Evolutionary conservation across 1,284 basidiomycete genomes (phyloP), one percentile per base, ranked within the genome.

Genomic region (Pyrrhoderma noxium): DNA sequence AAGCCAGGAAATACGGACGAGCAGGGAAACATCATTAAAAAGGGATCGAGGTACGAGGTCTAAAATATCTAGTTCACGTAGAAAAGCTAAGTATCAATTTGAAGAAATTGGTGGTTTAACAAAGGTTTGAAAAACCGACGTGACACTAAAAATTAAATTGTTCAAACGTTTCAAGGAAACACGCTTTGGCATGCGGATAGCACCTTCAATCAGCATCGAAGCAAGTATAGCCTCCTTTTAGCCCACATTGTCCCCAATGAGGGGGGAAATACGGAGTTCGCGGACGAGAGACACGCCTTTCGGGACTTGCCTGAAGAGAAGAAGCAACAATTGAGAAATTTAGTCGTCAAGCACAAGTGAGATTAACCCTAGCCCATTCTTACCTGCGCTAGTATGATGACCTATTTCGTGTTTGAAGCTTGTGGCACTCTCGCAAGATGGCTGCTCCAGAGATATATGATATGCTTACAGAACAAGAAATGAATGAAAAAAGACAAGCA

Each of bases 261-360:
- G 9, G 63, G 64, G 2, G 64, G 63, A 13, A 57, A 61, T 22
- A 65, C 64, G 1, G 57, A 61, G 43, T 65, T 61, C 41, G 63
- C 63, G 16, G 64, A 65, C 51, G 57, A 62, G 3, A 56, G 64
- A 37, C 49, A 52, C 22, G 62, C 64, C 0, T 65, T 60, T 46
- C 57, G 56, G 4, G 58, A 59, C 37, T 56, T 63, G 13, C 51
- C 54, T 3, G 45, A 58, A 16, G 60, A 58, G 19, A 45, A 41
- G 38, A 67, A 67, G 49, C 55, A 57, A 19, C 43, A 61, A 47
- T 55, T 65, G 22, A 53, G 60, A 18, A 63, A 61, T 39, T 58
- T 60, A 27, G 64, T 66, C 18, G 51, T 60, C 18, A 58, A 57
- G 42, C 58, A 65, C 42, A 50, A 58, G 56, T 57, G 35, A 39